phyloP scores from a whole-genome alignment of 108 stramenopile species.

The Fragilariopsis cylindrus region DNA sequence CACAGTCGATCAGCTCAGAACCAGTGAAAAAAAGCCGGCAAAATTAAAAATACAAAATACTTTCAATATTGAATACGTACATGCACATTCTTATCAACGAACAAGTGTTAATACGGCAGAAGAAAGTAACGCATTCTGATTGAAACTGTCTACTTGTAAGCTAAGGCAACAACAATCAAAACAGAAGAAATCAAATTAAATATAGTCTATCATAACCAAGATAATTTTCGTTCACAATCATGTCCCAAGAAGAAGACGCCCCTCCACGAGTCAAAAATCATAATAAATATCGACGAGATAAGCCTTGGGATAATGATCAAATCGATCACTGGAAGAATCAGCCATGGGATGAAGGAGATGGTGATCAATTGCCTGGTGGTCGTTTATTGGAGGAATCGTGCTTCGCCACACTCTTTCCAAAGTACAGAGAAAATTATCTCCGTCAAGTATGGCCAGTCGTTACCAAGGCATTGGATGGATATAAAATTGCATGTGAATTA shows the following conservation, averaged over 20 bases:
- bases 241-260: conserved; percentile 6
- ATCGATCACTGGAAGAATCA: conserved; percentile 97
- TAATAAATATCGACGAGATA: conserved; percentile 96
- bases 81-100: too few species aligned
- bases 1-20: too few species aligned
- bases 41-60: too few species aligned
- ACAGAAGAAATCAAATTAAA: too few species aligned
- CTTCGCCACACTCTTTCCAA: conserved; percentile 99
- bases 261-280: conserved; percentile 69
- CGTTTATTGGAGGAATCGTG: conserved; percentile 94
- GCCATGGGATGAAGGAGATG: conserved; percentile 62
- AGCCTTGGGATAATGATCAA: conserved; percentile 97
- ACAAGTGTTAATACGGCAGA: too few species aligned
- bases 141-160: too few species aligned
- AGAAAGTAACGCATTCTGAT: too few species aligned
- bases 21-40: too few species aligned
- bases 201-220: too few species aligned
- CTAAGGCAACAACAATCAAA: too few species aligned
- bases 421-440: conserved; percentile 98
- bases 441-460: conserved; percentile 98
- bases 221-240: too few species aligned
- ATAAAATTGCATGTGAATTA: conserved; percentile 77
- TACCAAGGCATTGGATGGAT: conserved; percentile 85
- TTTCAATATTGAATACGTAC: too few species aligned
- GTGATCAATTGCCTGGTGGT: conserved; percentile 72